Base-by-base conservation (phyloP, 2,329 filamentous ascomycete genomes). In the Stagonosporopsis cucurbitacearum region DNA sequence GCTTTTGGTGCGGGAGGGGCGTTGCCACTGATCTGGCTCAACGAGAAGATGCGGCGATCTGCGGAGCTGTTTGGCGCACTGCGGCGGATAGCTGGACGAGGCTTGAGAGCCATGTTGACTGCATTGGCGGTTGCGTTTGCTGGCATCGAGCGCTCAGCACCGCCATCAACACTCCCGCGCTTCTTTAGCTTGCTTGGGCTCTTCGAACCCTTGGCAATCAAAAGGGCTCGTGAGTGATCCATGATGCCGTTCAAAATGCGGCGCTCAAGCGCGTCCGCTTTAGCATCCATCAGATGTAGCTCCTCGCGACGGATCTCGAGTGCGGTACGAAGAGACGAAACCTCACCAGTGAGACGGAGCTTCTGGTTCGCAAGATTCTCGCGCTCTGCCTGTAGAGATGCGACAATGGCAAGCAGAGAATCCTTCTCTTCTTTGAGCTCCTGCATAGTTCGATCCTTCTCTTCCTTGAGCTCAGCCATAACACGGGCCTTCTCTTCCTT, bases 171-270 rank as follows among this genome's bases (percentile, higher is more conserved):
- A 44, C 59, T 68, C 56, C 64, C 62, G 19, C 70, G 56, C 74
- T 73, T 75, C 62, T 74, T 75, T 20, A 60, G 42, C 54, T 75
- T 74, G 30, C 58, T 63, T 28, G 66, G 69, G 63, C 70, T 72
- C 68, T 74, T 78, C 30, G 72, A 69, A 50, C 84, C 69, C 78
- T 91, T 88, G 63, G 86, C 81, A 80, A 95, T 90, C 54, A 98
- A 84, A n/a, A 97, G 82, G 23, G 94, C 88, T 6, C 94, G 89
- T 19, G 94, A 97, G 73, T 98, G 94, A 67, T 98, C 93, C 79
- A 99, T 96, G 60, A 98, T 91, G 23, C 94, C 93, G 63, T 98
- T 94, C 28, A 99, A 80, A 64, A 99, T 96, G 23, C 95, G 88
- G 48, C 93, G 90, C 78, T 99, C 95, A 22, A 99, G 82, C 3